A percentile compares a stretch with the other conserved stretches of the same genome.
These are phyloP conservation scores for Laguncularia racemosa DNA, from an alignment of 345 rosid species.

Conservation along the genomic window DNA sequence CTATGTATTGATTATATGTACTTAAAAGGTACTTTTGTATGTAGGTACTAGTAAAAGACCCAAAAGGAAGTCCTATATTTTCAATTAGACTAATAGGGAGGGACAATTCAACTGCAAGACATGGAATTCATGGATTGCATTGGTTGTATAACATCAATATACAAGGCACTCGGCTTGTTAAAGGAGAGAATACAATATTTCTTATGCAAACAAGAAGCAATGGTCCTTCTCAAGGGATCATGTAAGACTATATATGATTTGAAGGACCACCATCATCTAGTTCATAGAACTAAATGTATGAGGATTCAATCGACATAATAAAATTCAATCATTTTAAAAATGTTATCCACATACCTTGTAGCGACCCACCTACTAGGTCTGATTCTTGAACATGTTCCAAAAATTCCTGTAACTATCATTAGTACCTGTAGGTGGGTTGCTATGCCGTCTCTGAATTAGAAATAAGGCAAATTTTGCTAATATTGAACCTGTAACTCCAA, in stretches of 20 bases:
- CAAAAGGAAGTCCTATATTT: conserved; percentile 29
- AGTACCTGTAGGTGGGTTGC: no score
- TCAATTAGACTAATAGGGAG: conserved; percentile 64
- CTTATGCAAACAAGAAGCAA: conserved; percentile 47
- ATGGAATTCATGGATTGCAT: conserved; percentile 86
- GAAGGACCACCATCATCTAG: conserved; percentile 41
- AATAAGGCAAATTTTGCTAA: no score
- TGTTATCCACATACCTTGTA: no score
- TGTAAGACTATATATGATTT: conserved; percentile 80
- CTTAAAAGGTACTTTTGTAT: no score
- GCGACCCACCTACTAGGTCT: no score
- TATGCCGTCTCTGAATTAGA: no score
- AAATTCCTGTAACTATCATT: no score
- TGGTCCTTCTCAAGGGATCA: conserved; percentile 63
- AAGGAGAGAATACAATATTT: conserved; percentile 56
- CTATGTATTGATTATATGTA: no score
- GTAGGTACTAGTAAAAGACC: conserved; percentile 59
- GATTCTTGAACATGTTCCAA: no score
- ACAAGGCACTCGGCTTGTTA: conserved; percentile 30
- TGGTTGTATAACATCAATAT: conserved; percentile 60
- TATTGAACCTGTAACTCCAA: no score
- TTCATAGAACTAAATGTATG: neutral
- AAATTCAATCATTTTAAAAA: no score
- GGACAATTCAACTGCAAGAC: conserved; percentile 86
- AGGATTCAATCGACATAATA: no score